Base-by-base conservation (phyloP, 352 stramenopile genomes). In the Phytophthora quininea region DNA sequence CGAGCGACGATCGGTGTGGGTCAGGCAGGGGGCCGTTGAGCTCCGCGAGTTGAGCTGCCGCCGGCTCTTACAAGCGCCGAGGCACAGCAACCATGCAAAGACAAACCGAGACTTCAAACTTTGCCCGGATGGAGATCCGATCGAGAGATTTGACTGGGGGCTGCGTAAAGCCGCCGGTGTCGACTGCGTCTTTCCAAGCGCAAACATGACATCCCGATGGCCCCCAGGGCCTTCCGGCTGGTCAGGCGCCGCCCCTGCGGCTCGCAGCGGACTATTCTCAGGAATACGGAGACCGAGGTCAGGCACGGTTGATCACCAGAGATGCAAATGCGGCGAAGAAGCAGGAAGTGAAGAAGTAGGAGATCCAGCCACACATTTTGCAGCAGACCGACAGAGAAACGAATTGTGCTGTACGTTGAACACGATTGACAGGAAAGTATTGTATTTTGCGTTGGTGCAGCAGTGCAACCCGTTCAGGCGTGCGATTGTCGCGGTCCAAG, bases 1-100 rank as follows among this genome's bases (percentile, higher is more conserved):
- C 47, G 51, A 49, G 19, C 50, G 57, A 71, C 57, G 64, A 72
- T 72, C 51, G 67, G 52, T 37, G 48, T 45, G 29, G 56, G 57
- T 71, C 63, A 71, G 63, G 64, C 64, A 47, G 58, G 37, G 43
- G 19, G 19, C 19, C 43, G 24, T 49, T 49, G 24, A 49, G 19
- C 43, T n/a, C 6, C 15, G 43, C 43, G 43, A 49, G 12, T 49
- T 49, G 43, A 49, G 43, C 29, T 29, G 6, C 29, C 43, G 43
- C 43, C 43, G 43, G 43, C 43, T 49, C 46, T 38, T 40, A 67
- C 30, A n/a, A 42, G 10, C 19, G 19, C 19, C 19, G 19, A 24
- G 19, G 35, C 50, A 24, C 31, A 29, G 15, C 43, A 37, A 58
- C 24, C 19, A 38, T 67, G 50, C 64, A 71, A 57, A 71, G 52